Percentiles rank a stretch among this genome's conserved stretches.
These are phyloP conservation scores for Scheffersomyces titani DNA, from an alignment of 1,139 yeast species.

Conservation along the genomic window DNA sequence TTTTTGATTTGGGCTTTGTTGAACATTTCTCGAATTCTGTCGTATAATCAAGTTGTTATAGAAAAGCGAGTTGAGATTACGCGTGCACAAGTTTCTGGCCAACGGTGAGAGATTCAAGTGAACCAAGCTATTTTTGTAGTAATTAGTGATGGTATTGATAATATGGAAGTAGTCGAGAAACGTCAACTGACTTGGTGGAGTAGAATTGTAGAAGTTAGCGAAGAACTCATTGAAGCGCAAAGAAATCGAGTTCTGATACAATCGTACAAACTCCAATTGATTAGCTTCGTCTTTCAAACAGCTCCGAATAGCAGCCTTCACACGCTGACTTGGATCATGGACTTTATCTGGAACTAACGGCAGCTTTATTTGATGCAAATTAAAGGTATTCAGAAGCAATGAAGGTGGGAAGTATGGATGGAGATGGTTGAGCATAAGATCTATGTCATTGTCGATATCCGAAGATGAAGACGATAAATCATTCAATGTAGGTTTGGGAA, in stretches of 20 bases:
- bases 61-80: slow-evolving; percentile 30
- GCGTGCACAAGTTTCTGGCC: slow-evolving; percentile 22
- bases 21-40: background rate
- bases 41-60: slow-evolving; percentile 14
- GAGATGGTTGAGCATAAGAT: slow-evolving; percentile 41
- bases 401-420: slow-evolving; percentile 29
- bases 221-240: slow-evolving; percentile 10
- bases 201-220: slow-evolving; percentile 5
- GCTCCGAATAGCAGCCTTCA: slow-evolving; percentile 38
- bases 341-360: slow-evolving; percentile 2
- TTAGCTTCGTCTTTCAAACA: slow-evolving; percentile 37
- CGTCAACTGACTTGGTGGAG: background rate
- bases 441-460: slow-evolving; percentile 46
- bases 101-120: slow-evolving; percentile 21
- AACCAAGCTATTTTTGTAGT: slow-evolving; percentile 17
- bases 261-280: slow-evolving; percentile 35
- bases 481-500: slow-evolving; percentile 22
- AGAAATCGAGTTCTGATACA: slow-evolving; percentile 37
- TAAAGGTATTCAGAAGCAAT: background rate
- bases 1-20: background rate
- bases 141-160: slow-evolving; percentile 14
- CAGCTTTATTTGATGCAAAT: background rate
- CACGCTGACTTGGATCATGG: slow-evolving; percentile 36
- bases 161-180: slow-evolving; percentile 12
- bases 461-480: slow-evolving; percentile 22